Base-by-base conservation (phyloP, 2,329 filamentous ascomycete genomes). In the Ceratocystis ficicola region DNA sequence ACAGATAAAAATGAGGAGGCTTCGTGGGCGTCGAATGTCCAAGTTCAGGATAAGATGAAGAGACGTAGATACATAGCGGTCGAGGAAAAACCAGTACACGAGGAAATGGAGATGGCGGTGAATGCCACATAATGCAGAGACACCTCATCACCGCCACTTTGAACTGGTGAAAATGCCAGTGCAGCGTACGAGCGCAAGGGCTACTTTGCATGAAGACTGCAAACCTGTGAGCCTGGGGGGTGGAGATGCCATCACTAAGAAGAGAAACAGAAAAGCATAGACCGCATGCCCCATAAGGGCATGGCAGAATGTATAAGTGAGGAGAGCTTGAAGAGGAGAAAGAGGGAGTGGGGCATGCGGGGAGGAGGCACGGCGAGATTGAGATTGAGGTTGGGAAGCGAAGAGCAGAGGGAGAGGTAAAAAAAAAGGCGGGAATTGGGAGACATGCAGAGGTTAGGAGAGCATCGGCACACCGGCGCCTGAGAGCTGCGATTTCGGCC, bases 131-230 rank as follows among this genome's bases (percentile, higher is more conserved):
- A 17, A 59, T 25, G 52, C 25, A 32, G 52, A 17, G 52, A 32
- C 52, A 59, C 52, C 52, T 59, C 52, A 59, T 59, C 52, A 59
- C 52, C 52, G 52, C 52, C 52, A 59, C 52, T 59, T 59, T 59
- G 52, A 25, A 36, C 52, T 22, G 28, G 25, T 59, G 52, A 36
- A 30, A 25, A 59, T 59, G 52, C 52, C 52, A 32, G 28, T 30
- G 25, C 32, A 30, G 28, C 20, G 20, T 10, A 8, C 25, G 20
- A 12, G 52, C 52, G 52, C 52, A 59, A 32, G 52, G 52, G 52
- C 52, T 59, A 32, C 28, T 59, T 59, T 59, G 52, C 52, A 59
- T 59, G 52, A 57, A n/a, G 46, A 22, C 46, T 50, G 46, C 46
- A 22, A 50, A 12, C 46, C 10, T 22, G 22, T n/a, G 22, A 17